These are phyloP conservation scores for Prunus fruticosa DNA, from an alignment of 306 rosid species.

Conservation along the genomic window DNA sequence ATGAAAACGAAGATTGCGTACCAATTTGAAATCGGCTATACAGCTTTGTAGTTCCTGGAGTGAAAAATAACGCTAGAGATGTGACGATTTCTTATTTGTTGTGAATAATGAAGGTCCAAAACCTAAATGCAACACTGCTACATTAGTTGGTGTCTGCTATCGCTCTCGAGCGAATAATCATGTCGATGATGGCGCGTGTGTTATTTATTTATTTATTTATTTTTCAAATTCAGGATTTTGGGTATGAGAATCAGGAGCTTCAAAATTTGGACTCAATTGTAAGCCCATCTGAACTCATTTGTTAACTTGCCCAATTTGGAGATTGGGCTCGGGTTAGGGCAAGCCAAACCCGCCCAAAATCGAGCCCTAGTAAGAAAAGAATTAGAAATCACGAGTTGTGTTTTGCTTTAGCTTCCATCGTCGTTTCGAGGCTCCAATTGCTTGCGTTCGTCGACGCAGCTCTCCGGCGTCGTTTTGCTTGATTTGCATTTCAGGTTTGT, in stretches of 20 bases:
- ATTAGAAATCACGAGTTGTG: not conserved
- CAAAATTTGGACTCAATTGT: not conserved
- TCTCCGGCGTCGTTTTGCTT: slow-evolving; percentile 29
- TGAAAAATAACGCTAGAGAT: no score
- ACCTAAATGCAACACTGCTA: no score
- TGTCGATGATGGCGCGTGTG: no score
- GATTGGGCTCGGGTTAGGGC: slow-evolving; percentile 9
- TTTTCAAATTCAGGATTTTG: no score
- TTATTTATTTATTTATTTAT: no score
- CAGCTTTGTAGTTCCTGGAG: no score
- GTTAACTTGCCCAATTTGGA: not conserved
- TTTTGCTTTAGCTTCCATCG: slow-evolving; percentile 11
- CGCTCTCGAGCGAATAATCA: no score
- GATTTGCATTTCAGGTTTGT: slow-evolving; percentile 20
- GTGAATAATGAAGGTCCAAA: no score
- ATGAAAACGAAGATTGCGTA: no score
- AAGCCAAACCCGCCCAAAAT: not conserved
- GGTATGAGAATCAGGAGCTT: not conserved
- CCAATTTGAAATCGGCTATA: no score
- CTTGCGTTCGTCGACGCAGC: slow-evolving; percentile 2
- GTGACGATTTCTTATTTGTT: no score
- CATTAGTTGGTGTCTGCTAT: no score
- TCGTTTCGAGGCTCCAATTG: slow-evolving; percentile 18
- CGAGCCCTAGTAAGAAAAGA: not conserved
- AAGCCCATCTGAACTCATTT: not conserved